These are phyloP conservation scores for Lachnellula hyalina DNA, from an alignment of 2,329 filamentous ascomycete genomes.

Conservation along the genomic window DNA sequence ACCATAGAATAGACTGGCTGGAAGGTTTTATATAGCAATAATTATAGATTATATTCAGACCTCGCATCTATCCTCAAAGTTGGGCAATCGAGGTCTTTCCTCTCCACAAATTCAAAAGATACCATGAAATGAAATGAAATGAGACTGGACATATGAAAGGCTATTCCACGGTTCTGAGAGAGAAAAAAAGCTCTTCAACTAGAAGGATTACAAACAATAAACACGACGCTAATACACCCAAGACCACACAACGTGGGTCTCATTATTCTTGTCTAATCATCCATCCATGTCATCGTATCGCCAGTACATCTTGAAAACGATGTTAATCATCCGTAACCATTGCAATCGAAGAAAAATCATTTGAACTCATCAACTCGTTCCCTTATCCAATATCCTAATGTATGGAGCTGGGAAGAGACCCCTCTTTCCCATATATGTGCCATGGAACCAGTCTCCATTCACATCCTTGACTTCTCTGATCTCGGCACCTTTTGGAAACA, in stretches of 20 bases:
- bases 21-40: too few species aligned
- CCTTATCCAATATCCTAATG: slow-evolving; percentile 46
- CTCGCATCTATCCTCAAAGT: too few species aligned
- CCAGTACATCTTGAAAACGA: background rate
- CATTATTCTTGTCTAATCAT: background rate
- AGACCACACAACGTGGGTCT: background rate
- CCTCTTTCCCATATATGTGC: slow-evolving; percentile 73
- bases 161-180: background rate
- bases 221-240: too few species aligned
- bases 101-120: too few species aligned
- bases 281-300: background rate
- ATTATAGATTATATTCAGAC: too few species aligned
- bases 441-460: slow-evolving; percentile 87
- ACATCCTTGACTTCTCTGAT: slow-evolving; percentile 79
- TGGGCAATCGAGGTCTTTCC: too few species aligned
- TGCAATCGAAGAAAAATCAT: background rate
- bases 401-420: slow-evolving; percentile 80
- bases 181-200: background rate
- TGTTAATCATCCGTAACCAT: background rate
- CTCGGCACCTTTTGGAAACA: slow-evolving; percentile 79
- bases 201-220: too few species aligned
- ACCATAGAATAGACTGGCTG: too few species aligned
- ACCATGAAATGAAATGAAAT: too few species aligned
- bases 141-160: too few species aligned
- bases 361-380: background rate